phyloP scores from a whole-genome alignment of 257 asterid species.

The Jaltomata sinuosa region DNA sequence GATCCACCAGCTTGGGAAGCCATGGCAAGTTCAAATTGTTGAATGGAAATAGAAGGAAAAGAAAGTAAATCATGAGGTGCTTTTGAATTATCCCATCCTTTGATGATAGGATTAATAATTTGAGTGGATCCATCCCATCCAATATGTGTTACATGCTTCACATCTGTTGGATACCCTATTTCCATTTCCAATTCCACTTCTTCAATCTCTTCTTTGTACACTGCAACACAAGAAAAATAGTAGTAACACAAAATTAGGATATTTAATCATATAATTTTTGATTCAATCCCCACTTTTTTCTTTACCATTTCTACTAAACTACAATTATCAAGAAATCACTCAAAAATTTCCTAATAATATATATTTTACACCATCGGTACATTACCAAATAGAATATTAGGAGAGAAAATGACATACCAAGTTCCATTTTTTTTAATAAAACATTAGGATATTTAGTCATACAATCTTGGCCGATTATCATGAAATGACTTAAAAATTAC shows the following conservation, averaged over 20 bases:
- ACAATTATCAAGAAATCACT: not conserved
- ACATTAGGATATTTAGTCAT: no score
- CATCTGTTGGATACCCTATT: constrained; percentile 34
- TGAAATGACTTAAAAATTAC: not conserved
- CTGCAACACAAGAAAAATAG: not conserved
- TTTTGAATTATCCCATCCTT: constrained; percentile 27
- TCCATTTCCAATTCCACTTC: constrained; percentile 21
- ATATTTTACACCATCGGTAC: not conserved
- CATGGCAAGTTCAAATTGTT: constrained; percentile 55
- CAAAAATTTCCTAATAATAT: not conserved
- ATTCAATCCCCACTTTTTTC: no score
- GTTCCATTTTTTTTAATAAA: no score
- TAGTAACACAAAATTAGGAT: no score
- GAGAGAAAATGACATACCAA: no score
- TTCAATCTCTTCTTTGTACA: constrained; percentile 9
- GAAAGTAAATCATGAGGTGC: constrained; percentile 22
- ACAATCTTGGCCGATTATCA: no score
- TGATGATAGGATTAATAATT: constrained; percentile 13
- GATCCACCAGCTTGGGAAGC: constrained; percentile 31
- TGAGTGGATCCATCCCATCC: constrained; percentile 32
- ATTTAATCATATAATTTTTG: no score
- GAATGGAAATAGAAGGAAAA: constrained; percentile 39
- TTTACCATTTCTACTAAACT: no score
- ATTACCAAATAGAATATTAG: no score
- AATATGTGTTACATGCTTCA: constrained; percentile 31